Percentiles rank a stretch among this genome's conserved stretches.
Evolutionary conservation across 1,284 basidiomycete genomes (phyloP).

Genomic region (Puccinia brachypodii): DNA sequence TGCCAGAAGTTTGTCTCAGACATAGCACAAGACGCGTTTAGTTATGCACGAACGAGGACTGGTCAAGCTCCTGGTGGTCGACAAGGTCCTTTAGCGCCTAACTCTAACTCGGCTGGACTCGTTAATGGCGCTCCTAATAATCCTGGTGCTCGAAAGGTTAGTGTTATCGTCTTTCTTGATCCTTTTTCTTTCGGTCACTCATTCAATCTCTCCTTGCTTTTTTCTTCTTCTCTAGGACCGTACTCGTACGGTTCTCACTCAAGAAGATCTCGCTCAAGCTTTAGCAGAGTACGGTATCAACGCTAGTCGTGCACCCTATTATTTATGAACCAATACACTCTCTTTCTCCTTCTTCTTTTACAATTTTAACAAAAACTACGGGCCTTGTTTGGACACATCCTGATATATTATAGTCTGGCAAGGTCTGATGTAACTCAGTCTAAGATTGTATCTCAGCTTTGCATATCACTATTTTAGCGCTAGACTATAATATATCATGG

Average conservation of each 20-base stretch:
- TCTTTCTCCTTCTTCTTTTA: not conserved
- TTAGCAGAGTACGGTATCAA: constrained; percentile 93
- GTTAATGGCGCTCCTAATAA: constrained; percentile 29
- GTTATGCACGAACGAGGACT: constrained; percentile 89
- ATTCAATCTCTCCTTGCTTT: not conserved
- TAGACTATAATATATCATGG: too few species aligned
- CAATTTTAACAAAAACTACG: too few species aligned
- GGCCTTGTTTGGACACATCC: too few species aligned
- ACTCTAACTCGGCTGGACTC: constrained; percentile 49
- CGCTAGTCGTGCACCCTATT: constrained; percentile 87
- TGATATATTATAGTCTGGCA: too few species aligned
- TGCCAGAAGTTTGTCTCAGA: constrained; percentile 98
- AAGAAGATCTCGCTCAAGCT: constrained; percentile 93
- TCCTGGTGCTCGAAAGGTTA: constrained; percentile 34
- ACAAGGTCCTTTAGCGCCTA: constrained; percentile 45
- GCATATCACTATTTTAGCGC: too few species aligned
- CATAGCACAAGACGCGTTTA: constrained; percentile 94
- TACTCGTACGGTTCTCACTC: constrained; percentile 91
- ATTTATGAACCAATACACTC: constrained; percentile 55
- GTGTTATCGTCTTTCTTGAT: constrained; percentile 11
- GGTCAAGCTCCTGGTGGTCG: constrained; percentile 59
- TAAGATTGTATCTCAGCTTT: too few species aligned
- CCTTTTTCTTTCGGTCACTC: not conserved
- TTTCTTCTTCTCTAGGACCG: constrained; percentile 64
- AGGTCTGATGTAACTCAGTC: too few species aligned